Conservation (phyloP, 2,329 filamentous ascomycete genomes). For the Neonectria ditissima region DNA sequence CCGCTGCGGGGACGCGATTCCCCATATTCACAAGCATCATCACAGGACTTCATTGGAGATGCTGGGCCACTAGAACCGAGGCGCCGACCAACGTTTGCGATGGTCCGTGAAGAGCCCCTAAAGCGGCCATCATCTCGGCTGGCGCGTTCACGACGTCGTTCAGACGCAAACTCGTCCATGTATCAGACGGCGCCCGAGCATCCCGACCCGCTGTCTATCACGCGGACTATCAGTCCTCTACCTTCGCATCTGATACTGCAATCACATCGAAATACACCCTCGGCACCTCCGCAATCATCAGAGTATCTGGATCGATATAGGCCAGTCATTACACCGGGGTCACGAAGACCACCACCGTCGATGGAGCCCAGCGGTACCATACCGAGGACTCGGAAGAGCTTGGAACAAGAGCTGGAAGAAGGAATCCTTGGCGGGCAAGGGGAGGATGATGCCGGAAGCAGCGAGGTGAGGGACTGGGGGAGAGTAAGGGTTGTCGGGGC, state of each 20-base stretch:
- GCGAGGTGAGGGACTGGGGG: constrained; percentile 23
- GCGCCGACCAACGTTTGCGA: constrained; percentile 33
- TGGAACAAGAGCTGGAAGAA: constrained; percentile 27
- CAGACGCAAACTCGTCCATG: constrained; percentile 39
- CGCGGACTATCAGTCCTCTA: constrained; percentile 31
- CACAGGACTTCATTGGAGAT: constrained; percentile 13
- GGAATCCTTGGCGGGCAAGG: not conserved
- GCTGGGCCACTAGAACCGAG: constrained; percentile 22
- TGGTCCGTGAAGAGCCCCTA: constrained; percentile 54
- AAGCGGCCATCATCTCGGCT: constrained; percentile 54
- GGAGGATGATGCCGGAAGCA: constrained; percentile 6
- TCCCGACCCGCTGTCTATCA: constrained; percentile 29
- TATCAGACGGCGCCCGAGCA: constrained; percentile 50
- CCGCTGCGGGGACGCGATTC: constrained; percentile 14
- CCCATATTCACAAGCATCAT: not conserved
- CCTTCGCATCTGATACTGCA: constrained; percentile 33
- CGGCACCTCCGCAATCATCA: constrained; percentile 43
- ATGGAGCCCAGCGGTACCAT: not conserved
- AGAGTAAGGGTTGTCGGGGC: constrained; percentile 37
- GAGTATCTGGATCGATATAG: constrained; percentile 52
- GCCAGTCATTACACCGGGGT: constrained; percentile 28
- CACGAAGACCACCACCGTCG: not conserved
- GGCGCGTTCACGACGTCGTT: constrained; percentile 32
- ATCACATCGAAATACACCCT: constrained; percentile 22
- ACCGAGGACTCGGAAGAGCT: constrained; percentile 18